Evolutionary conservation across 1,284 basidiomycete species (phyloP).

Genomic region (Sphaerobolus stellatus): DNA sequence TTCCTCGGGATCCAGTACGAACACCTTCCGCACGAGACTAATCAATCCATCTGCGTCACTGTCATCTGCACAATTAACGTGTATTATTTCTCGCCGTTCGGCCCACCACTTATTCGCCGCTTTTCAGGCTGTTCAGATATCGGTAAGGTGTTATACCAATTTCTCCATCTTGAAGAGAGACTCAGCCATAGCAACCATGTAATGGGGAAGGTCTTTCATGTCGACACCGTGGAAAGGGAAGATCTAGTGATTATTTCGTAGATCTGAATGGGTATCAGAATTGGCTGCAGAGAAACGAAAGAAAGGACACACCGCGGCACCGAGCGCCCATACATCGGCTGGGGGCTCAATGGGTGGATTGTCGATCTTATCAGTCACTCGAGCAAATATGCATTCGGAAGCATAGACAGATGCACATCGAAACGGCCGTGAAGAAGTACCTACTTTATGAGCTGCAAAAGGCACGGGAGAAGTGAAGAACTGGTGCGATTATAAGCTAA

Average conservation of each 20-base stretch:
- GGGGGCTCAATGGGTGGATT: background rate
- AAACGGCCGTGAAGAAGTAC: background rate
- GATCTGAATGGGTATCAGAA: too few species aligned
- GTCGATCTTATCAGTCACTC: background rate
- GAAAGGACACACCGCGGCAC: background rate
- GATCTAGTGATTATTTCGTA: background rate
- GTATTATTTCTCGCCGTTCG: background rate
- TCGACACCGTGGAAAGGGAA: background rate
- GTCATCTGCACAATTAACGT: background rate
- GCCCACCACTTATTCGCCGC: background rate
- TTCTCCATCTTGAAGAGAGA: background rate
- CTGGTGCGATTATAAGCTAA: background rate
- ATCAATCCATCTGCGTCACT: background rate
- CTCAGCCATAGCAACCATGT: background rate
- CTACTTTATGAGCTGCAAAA: background rate
- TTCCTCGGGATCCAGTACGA: background rate
- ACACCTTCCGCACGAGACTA: background rate
- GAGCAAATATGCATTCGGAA: background rate
- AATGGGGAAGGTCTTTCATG: background rate
- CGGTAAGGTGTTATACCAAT: background rate
- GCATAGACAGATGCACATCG: background rate
- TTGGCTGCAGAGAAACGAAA: background rate
- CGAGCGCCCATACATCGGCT: background rate
- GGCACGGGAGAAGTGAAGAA: background rate
- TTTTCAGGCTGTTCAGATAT: background rate